Evolutionary conservation across 495 filamentous ascomycete species (phyloP), one percentile per base, ranked within the genome.

Genomic region (Cairneyella variabilis): DNA sequence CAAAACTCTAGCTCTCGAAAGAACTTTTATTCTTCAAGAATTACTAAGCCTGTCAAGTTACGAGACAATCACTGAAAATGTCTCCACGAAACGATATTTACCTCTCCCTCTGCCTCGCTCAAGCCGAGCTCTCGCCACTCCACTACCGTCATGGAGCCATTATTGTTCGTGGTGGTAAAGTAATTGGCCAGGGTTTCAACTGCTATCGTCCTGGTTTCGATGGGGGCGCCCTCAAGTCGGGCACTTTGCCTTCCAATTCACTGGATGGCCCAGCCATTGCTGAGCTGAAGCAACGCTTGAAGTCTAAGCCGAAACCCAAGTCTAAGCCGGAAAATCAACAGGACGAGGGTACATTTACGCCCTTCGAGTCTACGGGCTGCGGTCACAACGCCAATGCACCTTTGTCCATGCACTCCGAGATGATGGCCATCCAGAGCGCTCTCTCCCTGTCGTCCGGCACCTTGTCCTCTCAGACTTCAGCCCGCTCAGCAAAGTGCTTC

Each of bases 361-460:
- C 54, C 14, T 58, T 58, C 32, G 55, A 57, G 41, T 22, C 32
- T 16, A 51, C 37, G 26, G 53, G 58, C 25, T 51, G 38, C 22
- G 60, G 55, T 41, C 56, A 51, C 43, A 32, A 37, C 3, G 41
- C 66, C 14, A 75, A 74, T 53, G 63, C 48, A 17, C 71, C 73
- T 20, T 58, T 80, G 20, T 72, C 66, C 21, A 76, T 78, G 74
- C 76, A 80, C 51, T 71, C 72, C 25, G 75, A 78, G 68, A 80
- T 78, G 73, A 78, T 78, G 76, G 75, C 76, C 7, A 74, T 79
- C 54, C 66, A 71, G 54, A 74, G 69, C 22, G 76, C 76, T 51
- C 70, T 80, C 45, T 64, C 69, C 25, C 46, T 62, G 9, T 66
- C 73, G 40, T 74, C 73, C 36, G 62, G 62, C 45, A 71, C 65